A percentile compares a stretch with the other conserved stretches of the same genome.
Conservation (phyloP, 768 basidiomycete species). For the Leccinum pellstonianum region DNA sequence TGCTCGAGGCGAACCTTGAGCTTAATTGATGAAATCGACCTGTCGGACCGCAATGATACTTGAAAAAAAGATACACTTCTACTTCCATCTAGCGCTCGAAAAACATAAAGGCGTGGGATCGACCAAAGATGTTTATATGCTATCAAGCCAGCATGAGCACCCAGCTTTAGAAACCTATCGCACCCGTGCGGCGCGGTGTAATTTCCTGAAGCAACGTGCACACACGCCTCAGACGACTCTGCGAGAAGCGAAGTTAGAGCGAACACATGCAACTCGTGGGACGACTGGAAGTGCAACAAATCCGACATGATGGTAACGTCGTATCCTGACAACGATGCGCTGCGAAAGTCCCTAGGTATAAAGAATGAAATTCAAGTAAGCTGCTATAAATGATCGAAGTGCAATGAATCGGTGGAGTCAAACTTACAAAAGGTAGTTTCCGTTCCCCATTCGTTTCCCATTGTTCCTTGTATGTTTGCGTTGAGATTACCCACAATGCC, state of each 20-base stretch:
- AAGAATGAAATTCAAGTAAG: neutral
- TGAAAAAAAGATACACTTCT: neutral
- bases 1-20: slow-evolving; percentile 2
- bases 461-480: slow-evolving; percentile 55
- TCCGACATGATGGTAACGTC: slow-evolving; percentile 69
- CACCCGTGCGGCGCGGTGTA: slow-evolving; percentile 57
- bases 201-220: slow-evolving; percentile 63
- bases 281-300: slow-evolving; percentile 64
- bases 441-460: slow-evolving; percentile 66
- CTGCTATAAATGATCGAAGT: neutral
- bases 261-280: slow-evolving; percentile 53
- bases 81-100: neutral
- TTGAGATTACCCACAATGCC: slow-evolving; percentile 56
- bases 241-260: slow-evolving; percentile 52
- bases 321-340: slow-evolving; percentile 35
- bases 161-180: slow-evolving; percentile 45
- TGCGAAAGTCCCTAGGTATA: slow-evolving; percentile 17
- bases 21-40: neutral
- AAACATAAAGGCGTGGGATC: slow-evolving; percentile 3
- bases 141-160: neutral
- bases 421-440: slow-evolving; percentile 51
- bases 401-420: neutral
- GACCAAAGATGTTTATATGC: neutral
- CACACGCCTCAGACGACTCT: slow-evolving; percentile 38
- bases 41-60: neutral